Base-by-base conservation (phyloP, 371 early-diverging fungal genomes). In the Syncephalastrum racemosum region DNA sequence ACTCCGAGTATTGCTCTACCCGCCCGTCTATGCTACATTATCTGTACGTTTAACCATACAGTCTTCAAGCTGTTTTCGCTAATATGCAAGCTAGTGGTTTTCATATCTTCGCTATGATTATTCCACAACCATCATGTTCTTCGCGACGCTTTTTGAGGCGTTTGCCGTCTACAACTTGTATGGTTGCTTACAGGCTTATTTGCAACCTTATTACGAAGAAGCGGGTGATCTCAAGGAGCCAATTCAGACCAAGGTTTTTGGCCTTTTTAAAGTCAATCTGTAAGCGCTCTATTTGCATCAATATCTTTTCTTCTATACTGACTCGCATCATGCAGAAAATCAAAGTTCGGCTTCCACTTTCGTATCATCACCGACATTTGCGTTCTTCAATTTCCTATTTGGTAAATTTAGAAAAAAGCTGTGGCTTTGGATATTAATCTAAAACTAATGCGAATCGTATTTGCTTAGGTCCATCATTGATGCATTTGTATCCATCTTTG, bases 111-210 rank as follows among this genome's bases (percentile, higher is more conserved):
- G 71, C 40, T 78, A 78, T 22, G 73, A 75, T 53, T 75, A 75
- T 41, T 63, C 70, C 15, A 79, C 79, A 6, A 72, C 72, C 12
- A 75, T 79, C 24, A 64, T 73, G 57, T 79, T 79, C 48, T 79
- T 75, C 60, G 79, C 79, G 4, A 64, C 70, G 2, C 25, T 79
- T 5, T 73, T 75, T 44, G 79, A 75, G 57, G 68, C 75, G 0
- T 75, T 79, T 64, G 79, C 79, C 8, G 77, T 79, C 12, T 79
- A 67, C 47, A 79, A 79, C 49, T 24, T 79, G 14, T 79, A 70
- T 46, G 63, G 62, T 36, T 68, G 71, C 15, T 43, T 79, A 23
- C 72, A 79, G 52, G 60, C 79, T 0, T 79, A 79, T 54, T 55
- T 79, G 7, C 55, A 65, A 14, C 79, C 79, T n/a, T 79, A 52